Percentiles rank a stretch among this genome's conserved stretches.
Evolutionary conservation across 495 filamentous ascomycete species (phyloP).

Genomic region (Aspergillus olivimuriae): DNA sequence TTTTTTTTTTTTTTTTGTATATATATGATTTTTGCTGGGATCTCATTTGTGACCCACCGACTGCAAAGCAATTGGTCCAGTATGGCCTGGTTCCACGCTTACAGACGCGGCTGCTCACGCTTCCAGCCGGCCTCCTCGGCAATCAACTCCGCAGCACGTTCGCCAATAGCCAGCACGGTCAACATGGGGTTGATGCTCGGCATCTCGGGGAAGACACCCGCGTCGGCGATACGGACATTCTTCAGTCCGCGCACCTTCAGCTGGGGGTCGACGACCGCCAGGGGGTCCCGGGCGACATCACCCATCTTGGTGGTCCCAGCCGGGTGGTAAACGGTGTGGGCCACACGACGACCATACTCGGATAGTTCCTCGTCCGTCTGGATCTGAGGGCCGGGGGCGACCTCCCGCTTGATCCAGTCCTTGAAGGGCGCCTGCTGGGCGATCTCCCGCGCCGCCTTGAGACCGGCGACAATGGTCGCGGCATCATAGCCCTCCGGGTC

Average conservation of each 20-base stretch:
- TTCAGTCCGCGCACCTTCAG: slow-evolving; percentile 52
- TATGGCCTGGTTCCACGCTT: no score
- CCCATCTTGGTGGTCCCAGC: slow-evolving; percentile 88
- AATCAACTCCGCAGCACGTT: slow-evolving; percentile 58
- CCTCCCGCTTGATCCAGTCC: slow-evolving; percentile 72
- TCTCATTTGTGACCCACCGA: no score
- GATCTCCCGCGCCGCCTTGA: slow-evolving; percentile 64
- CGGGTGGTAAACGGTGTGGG: slow-evolving; percentile 83
- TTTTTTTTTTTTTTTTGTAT: no score
- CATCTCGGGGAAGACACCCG: slow-evolving; percentile 65
- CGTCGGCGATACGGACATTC: slow-evolving; percentile 58
- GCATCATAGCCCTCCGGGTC: slow-evolving; percentile 79
- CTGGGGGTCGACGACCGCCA: slow-evolving; percentile 59
- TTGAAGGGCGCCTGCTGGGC: slow-evolving; percentile 67
- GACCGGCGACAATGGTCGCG: slow-evolving; percentile 70
- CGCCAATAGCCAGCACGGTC: slow-evolving; percentile 58
- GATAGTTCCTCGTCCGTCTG: slow-evolving; percentile 64
- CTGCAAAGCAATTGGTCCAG: no score
- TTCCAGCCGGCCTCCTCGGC: slow-evolving; percentile 56
- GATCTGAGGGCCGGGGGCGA: slow-evolving; percentile 65
- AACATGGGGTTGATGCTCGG: slow-evolving; percentile 62
- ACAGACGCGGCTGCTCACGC: slow-evolving; percentile 43
- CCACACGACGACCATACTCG: slow-evolving; percentile 67
- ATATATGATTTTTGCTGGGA: no score
- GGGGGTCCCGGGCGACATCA: slow-evolving; percentile 50